A percentile compares a stretch with the other conserved stretches of the same genome.
Evolutionary conservation across 2,329 filamentous ascomycete species (phyloP).

Genomic region (Fusarium sp.): DNA sequence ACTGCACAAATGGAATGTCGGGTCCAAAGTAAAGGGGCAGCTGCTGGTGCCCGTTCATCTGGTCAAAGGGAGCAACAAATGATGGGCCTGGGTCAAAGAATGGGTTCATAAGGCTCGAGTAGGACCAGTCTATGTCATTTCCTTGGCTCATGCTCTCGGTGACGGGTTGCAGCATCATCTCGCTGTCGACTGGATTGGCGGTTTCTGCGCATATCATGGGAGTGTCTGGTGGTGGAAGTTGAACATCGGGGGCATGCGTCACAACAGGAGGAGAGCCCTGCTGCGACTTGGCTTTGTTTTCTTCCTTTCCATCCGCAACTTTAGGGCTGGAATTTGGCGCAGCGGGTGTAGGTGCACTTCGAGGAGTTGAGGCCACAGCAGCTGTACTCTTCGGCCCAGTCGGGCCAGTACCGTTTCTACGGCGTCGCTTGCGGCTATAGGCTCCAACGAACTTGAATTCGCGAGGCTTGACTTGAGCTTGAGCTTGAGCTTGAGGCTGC

Average conservation of each 20-base stretch:
- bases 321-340: background rate
- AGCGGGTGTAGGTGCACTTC: background rate
- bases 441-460: slow-evolving; percentile 42
- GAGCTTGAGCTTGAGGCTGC: background rate
- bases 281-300: background rate
- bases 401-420: background rate
- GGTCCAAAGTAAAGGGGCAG: slow-evolving; percentile 15
- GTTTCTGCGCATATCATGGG: background rate
- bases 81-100: slow-evolving; percentile 12
- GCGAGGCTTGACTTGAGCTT: slow-evolving; percentile 23
- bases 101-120: slow-evolving; percentile 17
- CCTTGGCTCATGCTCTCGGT: background rate
- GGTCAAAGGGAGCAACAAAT: slow-evolving; percentile 1
- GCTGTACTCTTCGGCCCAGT: background rate
- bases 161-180: background rate
- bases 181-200: background rate
- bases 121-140: slow-evolving; percentile 7
- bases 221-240: background rate
- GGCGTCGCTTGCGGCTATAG: slow-evolving; percentile 35
- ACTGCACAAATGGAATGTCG: slow-evolving; percentile 7
- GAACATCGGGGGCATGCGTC: background rate
- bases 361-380: background rate
- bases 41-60: background rate
- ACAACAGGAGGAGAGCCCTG: background rate
- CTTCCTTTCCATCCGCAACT: background rate